A percentile compares a stretch with the other conserved stretches of the same genome.
phyloP scores from a whole-genome alignment of 2,329 filamentous ascomycete genomes.

The Fusarium sp. region DNA sequence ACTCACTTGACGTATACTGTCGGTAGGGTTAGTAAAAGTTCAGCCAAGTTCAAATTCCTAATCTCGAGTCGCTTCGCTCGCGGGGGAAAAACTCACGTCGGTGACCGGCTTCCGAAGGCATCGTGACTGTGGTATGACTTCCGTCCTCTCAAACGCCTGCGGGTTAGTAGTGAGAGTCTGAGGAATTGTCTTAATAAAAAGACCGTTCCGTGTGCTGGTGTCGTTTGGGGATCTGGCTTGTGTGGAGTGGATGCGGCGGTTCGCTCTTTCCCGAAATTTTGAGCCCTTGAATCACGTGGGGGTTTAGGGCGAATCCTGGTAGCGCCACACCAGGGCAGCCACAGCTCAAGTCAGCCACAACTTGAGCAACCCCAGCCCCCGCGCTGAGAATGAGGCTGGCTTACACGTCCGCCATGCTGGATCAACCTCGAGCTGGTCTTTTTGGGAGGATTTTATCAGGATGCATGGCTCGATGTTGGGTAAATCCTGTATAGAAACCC shows the following conservation, averaged over 20 bases:
- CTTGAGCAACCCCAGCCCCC: constrained; percentile 5
- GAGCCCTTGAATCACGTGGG: constrained; percentile 54
- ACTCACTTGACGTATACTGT: constrained; percentile 92
- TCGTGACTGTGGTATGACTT: constrained; percentile 70
- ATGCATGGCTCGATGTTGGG: not conserved
- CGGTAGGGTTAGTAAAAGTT: constrained; percentile 52
- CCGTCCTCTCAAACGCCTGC: constrained; percentile 60
- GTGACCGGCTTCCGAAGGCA: constrained; percentile 90
- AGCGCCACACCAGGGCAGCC: constrained; percentile 8
- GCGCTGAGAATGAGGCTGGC: not conserved
- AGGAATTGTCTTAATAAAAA: constrained; percentile 59
- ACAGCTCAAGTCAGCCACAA: constrained; percentile 17
- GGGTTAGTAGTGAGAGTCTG: constrained; percentile 55
- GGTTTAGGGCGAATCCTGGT: constrained; percentile 42
- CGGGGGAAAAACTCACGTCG: constrained; percentile 74
- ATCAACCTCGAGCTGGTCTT: not conserved
- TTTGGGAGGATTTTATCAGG: not conserved
- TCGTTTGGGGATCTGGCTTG: constrained; percentile 56
- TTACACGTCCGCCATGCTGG: not conserved
- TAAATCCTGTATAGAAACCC: not conserved
- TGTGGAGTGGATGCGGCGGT: constrained; percentile 53
- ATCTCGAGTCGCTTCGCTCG: constrained; percentile 26
- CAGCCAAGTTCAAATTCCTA: constrained; percentile 34
- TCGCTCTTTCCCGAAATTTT: constrained; percentile 50
- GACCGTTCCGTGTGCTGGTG: constrained; percentile 57